Evolutionary conservation across 2,329 filamentous ascomycete species (phyloP).

Genomic region (Gnomoniopsis smithogilvyi): DNA sequence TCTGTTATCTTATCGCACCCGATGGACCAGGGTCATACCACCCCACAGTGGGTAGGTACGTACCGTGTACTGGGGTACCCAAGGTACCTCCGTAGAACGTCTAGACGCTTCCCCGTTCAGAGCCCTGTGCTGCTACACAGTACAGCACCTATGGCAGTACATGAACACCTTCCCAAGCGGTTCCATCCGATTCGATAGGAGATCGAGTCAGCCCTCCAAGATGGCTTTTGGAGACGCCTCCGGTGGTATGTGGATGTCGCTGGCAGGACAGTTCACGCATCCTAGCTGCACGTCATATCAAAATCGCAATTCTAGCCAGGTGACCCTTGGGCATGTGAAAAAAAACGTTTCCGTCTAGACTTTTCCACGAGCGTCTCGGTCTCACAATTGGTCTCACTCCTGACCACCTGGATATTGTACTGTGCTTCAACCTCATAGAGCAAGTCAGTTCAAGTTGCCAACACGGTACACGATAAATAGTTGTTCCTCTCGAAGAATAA

Average conservation of each 20-base stretch:
- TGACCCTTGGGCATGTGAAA: not conserved
- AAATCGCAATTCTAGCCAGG: not conserved
- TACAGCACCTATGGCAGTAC: too few relatives aligned
- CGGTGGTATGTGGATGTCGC: too few relatives aligned
- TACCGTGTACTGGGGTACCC: not conserved
- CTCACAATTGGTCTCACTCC: not conserved
- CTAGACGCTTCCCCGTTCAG: too few relatives aligned
- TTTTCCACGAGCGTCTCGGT: not conserved
- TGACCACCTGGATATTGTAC: too few relatives aligned
- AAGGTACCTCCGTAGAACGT: too few relatives aligned
- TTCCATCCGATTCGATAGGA: too few relatives aligned
- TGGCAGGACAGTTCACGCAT: not conserved
- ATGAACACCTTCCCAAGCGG: too few relatives aligned
- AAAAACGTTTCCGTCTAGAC: not conserved
- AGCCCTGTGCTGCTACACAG: too few relatives aligned
- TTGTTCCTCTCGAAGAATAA: too few relatives aligned
- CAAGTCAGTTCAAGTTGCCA: not conserved
- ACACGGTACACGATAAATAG: too few relatives aligned
- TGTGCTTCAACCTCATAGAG: not conserved
- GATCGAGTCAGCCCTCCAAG: too few relatives aligned
- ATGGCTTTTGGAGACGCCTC: too few relatives aligned
- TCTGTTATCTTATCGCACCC: conserved; percentile 10
- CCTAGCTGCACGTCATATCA: not conserved
- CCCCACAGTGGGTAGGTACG: not conserved
- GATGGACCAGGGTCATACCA: not conserved